Base-by-base conservation (phyloP, 2,329 filamentous ascomycete genomes). In the Chalara sp. region DNA sequence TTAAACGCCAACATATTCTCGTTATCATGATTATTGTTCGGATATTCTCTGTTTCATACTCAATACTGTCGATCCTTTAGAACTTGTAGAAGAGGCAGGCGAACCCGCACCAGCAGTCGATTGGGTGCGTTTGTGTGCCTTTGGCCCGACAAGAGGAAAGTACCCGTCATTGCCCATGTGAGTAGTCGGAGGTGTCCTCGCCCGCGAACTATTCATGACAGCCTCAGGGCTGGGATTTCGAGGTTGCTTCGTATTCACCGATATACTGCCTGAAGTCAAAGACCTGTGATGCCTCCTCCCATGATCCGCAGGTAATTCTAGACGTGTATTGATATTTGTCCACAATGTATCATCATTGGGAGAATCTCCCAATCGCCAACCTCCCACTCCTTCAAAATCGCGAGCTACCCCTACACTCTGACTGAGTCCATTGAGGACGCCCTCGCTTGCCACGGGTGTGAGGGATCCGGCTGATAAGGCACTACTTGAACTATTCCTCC, bases 321-420 rank as follows among this genome's bases (percentile, higher is more conserved):
- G 67, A 8, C 75, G 67, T 1, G 75, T 76, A 56, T 78, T 78
- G 54, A 79, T 76, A 43, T 71, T 73, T 13, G 72, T 73, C 76
- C 76, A 79, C 32, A 70, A 58, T 5, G 58, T 64, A 33, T 70
- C 68, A 11, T 68, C 67, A 37, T 74, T 61, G 11, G 49, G 59
- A 59, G 50, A 63, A 56, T 67, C 65, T 59, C 58, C 68, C 2
- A 80, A 56, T 45, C 78, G 68, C 78, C 79, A 83, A 3, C 79
- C 79, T 13, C 79, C 79, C 2, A 83, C 65, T 6, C 79, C 79
- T 56, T 83, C 79, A 56, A 76, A 83, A 59, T 83, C 79, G 32
- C 79, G 68, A 48, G 76, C 73, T 4, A 76, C 65, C 0, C 77
- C 77, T 33, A 76, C 64, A 53, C 72, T 76, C 6, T 75, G 71